A percentile compares a stretch with the other conserved stretches of the same genome.
Evolutionary conservation across 2,329 filamentous ascomycete genomes (phyloP).

Genomic region (Colletotrichum somersetense): DNA sequence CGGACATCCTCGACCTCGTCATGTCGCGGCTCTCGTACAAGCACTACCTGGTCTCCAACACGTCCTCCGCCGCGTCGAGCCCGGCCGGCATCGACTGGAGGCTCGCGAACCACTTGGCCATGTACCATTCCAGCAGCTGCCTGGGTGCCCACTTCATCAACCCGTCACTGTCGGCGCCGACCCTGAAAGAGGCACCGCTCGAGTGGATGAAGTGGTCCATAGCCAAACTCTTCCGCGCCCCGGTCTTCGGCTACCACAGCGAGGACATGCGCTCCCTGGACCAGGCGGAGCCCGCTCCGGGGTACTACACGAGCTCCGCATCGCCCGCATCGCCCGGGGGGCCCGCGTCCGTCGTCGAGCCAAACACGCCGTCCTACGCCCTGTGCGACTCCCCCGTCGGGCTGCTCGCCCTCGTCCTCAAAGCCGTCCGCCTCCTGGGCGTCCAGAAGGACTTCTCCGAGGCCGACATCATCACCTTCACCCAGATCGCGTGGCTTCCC

Average conservation of each 20-base stretch:
- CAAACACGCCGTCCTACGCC: constrained; percentile 70
- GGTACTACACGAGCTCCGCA: constrained; percentile 40
- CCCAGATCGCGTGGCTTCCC: constrained; percentile 74
- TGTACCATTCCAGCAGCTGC: constrained; percentile 62
- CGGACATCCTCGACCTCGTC: constrained; percentile 66
- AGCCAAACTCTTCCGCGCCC: constrained; percentile 61
- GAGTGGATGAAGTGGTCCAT: constrained; percentile 69
- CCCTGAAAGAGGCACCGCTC: constrained; percentile 55
- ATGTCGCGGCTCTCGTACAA: constrained; percentile 73
- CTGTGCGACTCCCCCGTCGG: constrained; percentile 73
- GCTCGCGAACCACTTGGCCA: constrained; percentile 62
- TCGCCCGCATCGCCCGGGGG: constrained; percentile 48
- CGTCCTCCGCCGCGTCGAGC: constrained; percentile 60
- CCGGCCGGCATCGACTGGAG: constrained; percentile 66
- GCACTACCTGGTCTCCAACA: constrained; percentile 69
- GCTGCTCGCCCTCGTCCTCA: constrained; percentile 66
- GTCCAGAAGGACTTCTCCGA: constrained; percentile 58
- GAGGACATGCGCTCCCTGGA: constrained; percentile 63
- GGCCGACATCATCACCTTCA: constrained; percentile 70
- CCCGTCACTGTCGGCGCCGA: constrained; percentile 66
- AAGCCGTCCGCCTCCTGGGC: constrained; percentile 57
- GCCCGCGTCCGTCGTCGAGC: constrained; percentile 54
- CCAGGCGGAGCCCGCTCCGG: constrained; percentile 43
- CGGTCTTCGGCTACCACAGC: constrained; percentile 68
- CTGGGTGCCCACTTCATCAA: constrained; percentile 72